These are phyloP conservation scores for Pseudoperonospora humuli DNA, from an alignment of 352 stramenopile species.

Conservation along the genomic window DNA sequence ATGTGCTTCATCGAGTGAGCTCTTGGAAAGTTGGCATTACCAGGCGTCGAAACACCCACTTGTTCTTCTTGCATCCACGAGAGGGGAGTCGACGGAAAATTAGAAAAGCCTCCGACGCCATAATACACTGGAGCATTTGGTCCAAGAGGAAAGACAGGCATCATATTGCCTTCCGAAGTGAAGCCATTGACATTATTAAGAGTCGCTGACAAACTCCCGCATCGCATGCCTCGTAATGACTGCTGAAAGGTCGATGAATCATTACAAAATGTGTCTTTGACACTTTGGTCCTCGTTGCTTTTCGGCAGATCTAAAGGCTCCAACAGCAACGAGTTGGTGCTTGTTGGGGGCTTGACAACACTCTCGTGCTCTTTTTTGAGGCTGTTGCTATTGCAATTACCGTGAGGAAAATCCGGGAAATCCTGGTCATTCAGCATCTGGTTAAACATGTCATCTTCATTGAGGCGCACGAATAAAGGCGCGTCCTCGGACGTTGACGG, in stretches of 20 bases:
- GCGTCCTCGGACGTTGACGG: conserved; percentile 12
- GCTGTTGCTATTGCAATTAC: neutral
- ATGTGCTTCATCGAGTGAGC: conserved; percentile 26
- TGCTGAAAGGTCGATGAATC: conserved; percentile 1
- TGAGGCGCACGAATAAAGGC: conserved; percentile 19
- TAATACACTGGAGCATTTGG: conserved; percentile 3
- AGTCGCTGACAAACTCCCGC: no score
- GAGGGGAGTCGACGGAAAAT: conserved; percentile 4
- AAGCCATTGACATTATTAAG: conserved; percentile 4
- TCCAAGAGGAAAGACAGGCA: conserved; percentile 23
- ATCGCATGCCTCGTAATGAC: conserved; percentile 2
- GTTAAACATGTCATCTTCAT: conserved; percentile 42
- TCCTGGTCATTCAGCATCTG: conserved; percentile 43
- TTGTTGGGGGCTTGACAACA: conserved; percentile 4
- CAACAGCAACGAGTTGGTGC: conserved; percentile 20
- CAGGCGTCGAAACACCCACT: conserved; percentile 2
- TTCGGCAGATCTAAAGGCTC: conserved; percentile 32
- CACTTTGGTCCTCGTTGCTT: conserved; percentile 3
- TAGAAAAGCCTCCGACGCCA: neutral
- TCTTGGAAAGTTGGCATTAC: conserved; percentile 10
- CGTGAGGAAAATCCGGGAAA: conserved; percentile 23
- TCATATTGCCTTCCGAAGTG: conserved; percentile 19
- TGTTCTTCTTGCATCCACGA: conserved; percentile 11
- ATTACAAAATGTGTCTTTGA: conserved; percentile 22
- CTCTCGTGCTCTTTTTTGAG: conserved; percentile 14